Conservation (phyloP, 148 eudicot genomes). For the Rhododendron henanense region DNA sequence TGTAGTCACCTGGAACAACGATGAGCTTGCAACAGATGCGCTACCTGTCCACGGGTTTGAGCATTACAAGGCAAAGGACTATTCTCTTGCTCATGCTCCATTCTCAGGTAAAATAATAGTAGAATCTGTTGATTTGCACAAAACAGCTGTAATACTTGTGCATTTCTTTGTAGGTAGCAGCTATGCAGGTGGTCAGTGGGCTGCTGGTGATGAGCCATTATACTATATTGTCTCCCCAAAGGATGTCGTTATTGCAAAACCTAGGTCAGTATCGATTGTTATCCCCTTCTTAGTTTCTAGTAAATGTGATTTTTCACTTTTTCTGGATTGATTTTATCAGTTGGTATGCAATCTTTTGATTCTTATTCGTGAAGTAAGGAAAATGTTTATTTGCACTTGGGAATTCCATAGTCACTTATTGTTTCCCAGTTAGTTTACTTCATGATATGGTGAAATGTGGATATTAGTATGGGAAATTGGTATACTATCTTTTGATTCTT, state of each 20-base stretch:
- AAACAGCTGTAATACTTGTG: conserved; percentile 10
- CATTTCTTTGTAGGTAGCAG: conserved; percentile 62
- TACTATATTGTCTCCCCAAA: conserved; percentile 96
- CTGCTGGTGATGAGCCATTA: conserved; percentile 94
- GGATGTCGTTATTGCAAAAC: conserved; percentile 95
- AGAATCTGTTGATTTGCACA: conserved; percentile 5
- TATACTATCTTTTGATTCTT: background rate
- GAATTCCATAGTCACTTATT: background rate
- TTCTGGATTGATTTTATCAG: background rate
- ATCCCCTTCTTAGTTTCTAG: background rate
- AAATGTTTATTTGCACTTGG: background rate
- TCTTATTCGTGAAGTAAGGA: background rate
- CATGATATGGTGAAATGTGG: background rate
- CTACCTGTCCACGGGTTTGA: conserved; percentile 93
- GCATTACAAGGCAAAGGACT: conserved; percentile 96
- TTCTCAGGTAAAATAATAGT: conserved; percentile 59
- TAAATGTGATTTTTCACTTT: background rate
- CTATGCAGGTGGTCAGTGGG: conserved; percentile 89
- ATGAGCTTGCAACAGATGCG: conserved; percentile 97
- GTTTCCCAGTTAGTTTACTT: background rate
- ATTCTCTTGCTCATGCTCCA: conserved; percentile 85
- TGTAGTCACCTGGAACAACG: conserved; percentile 92
- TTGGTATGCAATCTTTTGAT: background rate
- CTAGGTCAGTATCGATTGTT: conserved; percentile 50
- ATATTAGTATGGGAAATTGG: background rate